Percentiles rank a stretch among this genome's conserved stretches.
Evolutionary conservation across 805 yeast species (phyloP).

Genomic region (Vanderwaltozyma tropicalis): DNA sequence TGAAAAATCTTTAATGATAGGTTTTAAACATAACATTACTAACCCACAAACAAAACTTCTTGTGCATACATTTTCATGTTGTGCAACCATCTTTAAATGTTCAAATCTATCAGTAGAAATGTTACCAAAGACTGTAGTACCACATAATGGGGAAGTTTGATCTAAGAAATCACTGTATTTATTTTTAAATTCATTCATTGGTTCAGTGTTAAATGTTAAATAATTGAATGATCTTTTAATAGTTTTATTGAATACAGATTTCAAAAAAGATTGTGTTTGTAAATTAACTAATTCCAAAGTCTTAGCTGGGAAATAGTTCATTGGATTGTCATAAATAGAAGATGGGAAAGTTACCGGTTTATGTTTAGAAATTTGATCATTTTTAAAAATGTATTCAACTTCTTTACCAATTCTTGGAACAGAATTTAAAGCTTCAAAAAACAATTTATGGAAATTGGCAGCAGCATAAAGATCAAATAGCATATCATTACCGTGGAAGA

Average conservation of each 20-base stretch:
- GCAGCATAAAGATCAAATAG: slow-evolving; percentile 25
- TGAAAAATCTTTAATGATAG: slow-evolving; percentile 12
- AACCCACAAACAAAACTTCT: slow-evolving; percentile 22
- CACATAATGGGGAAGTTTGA: slow-evolving; percentile 17
- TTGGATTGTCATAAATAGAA: slow-evolving; percentile 21
- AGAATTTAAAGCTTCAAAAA: slow-evolving; percentile 5
- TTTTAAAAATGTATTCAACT: not conserved
- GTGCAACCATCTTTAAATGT: not conserved
- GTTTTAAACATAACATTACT: slow-evolving; percentile 20
- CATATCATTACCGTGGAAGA: slow-evolving; percentile 25
- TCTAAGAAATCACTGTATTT: slow-evolving; percentile 2
- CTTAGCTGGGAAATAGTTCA: slow-evolving; percentile 18
- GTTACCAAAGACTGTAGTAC: slow-evolving; percentile 12
- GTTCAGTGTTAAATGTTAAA: slow-evolving; percentile 6
- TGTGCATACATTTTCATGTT: slow-evolving; percentile 12
- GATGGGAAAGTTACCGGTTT: slow-evolving; percentile 7
- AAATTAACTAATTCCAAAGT: slow-evolving; percentile 16
- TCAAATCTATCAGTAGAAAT: slow-evolving; percentile 2
- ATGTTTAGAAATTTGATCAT: not conserved
- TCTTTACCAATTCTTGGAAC: not conserved
- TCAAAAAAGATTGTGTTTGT: slow-evolving; percentile 22
- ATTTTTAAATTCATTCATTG: not conserved
- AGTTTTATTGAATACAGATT: slow-evolving; percentile 14
- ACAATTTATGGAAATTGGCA: slow-evolving; percentile 20
- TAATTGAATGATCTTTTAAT: slow-evolving; percentile 19